Evolutionary conservation across 2,329 filamentous ascomycete genomes (phyloP).

Genomic region (Colletotrichum spaethianum): DNA sequence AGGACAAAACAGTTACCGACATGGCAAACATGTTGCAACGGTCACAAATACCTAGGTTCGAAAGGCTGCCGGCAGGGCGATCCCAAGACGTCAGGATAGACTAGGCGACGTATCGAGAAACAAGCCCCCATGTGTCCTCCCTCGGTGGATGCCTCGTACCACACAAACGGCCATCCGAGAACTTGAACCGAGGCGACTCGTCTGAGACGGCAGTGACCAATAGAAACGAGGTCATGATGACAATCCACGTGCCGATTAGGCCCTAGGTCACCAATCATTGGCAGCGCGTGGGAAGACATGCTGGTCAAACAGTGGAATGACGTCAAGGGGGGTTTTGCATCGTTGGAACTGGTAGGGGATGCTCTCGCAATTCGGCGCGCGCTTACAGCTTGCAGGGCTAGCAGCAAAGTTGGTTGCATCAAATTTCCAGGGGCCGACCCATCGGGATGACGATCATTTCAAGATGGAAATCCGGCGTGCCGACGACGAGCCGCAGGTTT

Average conservation of each 20-base stretch:
- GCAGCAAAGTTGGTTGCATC: not conserved
- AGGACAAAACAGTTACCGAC: conserved; percentile 4
- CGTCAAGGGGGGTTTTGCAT: conserved; percentile 30
- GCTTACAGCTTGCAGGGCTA: conserved; percentile 20
- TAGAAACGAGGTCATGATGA: conserved; percentile 4
- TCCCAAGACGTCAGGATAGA: conserved; percentile 30
- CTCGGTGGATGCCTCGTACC: conserved; percentile 2
- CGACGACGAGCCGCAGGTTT: not conserved
- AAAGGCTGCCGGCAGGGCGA: not conserved
- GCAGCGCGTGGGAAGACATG: conserved; percentile 13
- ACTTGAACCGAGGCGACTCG: conserved; percentile 8
- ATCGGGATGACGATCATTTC: conserved; percentile 16
- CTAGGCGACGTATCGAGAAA: conserved; percentile 12
- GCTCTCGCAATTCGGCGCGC: conserved; percentile 17
- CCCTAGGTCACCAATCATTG: not conserved
- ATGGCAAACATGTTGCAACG: conserved; percentile 6
- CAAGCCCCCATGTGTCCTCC: not conserved
- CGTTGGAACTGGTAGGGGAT: not conserved
- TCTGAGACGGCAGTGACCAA: conserved; percentile 11
- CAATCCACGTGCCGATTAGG: conserved; percentile 21
- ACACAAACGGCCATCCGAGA: conserved; percentile 10
- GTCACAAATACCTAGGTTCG: not conserved
- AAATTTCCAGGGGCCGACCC: not conserved
- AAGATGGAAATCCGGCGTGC: not conserved
- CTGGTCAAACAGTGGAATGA: conserved; percentile 19